Evolutionary conservation across 768 basidiomycete species (phyloP).

Genomic region (Mycena galopus): DNA sequence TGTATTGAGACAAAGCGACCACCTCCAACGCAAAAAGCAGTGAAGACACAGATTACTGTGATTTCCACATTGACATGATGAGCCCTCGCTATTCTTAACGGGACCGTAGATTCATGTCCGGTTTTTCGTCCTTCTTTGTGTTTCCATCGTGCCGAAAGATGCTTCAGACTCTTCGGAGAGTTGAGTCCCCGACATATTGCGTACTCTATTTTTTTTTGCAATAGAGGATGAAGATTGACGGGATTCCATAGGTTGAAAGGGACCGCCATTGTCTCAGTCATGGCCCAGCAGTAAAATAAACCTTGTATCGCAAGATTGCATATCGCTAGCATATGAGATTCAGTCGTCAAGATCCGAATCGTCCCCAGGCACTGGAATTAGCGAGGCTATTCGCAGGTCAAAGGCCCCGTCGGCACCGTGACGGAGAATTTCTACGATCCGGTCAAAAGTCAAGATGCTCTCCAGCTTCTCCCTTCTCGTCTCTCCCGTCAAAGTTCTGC

Average conservation of each 20-base stretch:
- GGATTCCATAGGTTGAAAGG: conserved; percentile 34
- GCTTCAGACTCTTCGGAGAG: too few species aligned
- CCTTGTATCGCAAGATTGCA: background rate
- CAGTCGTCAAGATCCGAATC: background rate
- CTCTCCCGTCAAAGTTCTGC: background rate
- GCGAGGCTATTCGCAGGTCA: conserved; percentile 3
- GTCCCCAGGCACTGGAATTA: background rate
- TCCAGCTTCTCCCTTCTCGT: background rate
- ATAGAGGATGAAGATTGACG: too few species aligned
- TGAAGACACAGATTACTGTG: too few species aligned
- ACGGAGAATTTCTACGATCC: background rate
- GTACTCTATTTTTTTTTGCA: too few species aligned
- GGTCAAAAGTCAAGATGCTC: background rate
- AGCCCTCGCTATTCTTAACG: too few species aligned
- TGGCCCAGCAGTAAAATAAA: conserved; percentile 3
- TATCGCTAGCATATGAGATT: background rate
- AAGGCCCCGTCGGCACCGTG: background rate
- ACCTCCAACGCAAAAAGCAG: too few species aligned
- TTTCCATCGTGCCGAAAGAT: too few species aligned
- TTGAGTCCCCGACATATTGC: too few species aligned
- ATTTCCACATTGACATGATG: too few species aligned
- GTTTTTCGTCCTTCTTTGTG: too few species aligned
- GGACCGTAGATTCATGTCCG: too few species aligned
- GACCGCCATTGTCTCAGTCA: conserved; percentile 37
- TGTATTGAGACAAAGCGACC: too few species aligned